Evolutionary conservation across 2,329 filamentous ascomycete genomes (phyloP).

Genomic region (Cercospora zeae-maydis): DNA sequence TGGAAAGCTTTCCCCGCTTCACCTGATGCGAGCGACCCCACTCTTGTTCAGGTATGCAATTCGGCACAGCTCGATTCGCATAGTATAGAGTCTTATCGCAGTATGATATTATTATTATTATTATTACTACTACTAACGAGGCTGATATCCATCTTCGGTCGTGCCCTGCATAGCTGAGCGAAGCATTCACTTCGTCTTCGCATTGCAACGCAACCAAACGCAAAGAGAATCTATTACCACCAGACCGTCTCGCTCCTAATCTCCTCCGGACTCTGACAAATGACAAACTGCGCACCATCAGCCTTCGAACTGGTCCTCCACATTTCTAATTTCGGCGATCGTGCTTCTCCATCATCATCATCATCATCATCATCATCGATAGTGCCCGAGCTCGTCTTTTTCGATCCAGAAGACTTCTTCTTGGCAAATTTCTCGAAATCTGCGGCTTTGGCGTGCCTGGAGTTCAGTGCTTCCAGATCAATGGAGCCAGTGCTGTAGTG

Average conservation of each 20-base stretch:
- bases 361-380: not conserved
- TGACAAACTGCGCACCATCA: slow-evolving; percentile 4
- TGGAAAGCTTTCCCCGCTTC: not conserved
- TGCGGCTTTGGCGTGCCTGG: slow-evolving; percentile 7
- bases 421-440: slow-evolving; percentile 6
- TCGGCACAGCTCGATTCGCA: not conserved
- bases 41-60: not conserved
- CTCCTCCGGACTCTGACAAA: slow-evolving; percentile 5
- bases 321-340: not conserved
- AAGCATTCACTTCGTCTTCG: no score
- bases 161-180: no score
- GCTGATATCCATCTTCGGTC: not conserved
- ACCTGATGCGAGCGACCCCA: not conserved
- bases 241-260: not conserved
- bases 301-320: slow-evolving; percentile 6
- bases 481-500: slow-evolving; percentile 8
- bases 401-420: not conserved
- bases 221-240: not conserved
- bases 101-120: not conserved
- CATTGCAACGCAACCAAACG: not conserved
- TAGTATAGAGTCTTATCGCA: no score
- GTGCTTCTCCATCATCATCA: not conserved
- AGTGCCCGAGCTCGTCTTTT: not conserved
- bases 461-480: slow-evolving; percentile 9
- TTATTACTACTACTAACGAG: not conserved